Base-by-base conservation (phyloP, 1,284 basidiomycete species). In the Apiotrichum laibachii region DNA sequence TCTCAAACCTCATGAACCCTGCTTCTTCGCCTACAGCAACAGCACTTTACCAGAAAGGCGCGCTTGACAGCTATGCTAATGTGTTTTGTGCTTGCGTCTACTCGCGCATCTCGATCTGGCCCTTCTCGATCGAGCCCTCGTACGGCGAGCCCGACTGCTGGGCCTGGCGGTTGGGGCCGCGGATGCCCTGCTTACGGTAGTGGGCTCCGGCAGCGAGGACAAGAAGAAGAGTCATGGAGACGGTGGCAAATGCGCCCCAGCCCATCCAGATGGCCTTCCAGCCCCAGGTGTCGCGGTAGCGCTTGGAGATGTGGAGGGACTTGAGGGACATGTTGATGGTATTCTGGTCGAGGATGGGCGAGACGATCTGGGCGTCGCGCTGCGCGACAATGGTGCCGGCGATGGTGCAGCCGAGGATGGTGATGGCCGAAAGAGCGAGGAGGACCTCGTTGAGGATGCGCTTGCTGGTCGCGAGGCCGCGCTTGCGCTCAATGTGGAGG, bases 381-480 rank as follows among this genome's bases (percentile, higher is more conserved):
- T 33, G 18, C 11, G 35, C 22, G 49, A 50, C 22, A 21, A 39
- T 37, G 35, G 49, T 50, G 21, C 49, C 49, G 12, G 52, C 57
- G 18, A 60, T 57, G 22, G 44, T 45, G 21, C 34, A 50, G 22
- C 44, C 61, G 50, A 63, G 58, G 43, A 63, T 44, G 40, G 48
- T 39, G 10, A 63, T 4, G 4, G 52, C 45, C 18, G 55, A 40
- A 22, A 60, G 35, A 42, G 39, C 61, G 26, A 63, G 48, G n/a
- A 63, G 49, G 45, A 49, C 18, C 57, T 63, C 57, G 53, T 60
- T 60, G 42, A 53, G 34, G 53, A 56, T 51, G 34, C 51, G 49
- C 45, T 37, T 47, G 39, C 49, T 52, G 19, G 45, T 22, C 22
- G 45, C 9, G 12, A 50, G 34, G 5, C 49, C 49, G 21, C 49